Evolutionary conservation across 345 rosid species (phyloP).

Genomic region (Euphorbia peplus): DNA sequence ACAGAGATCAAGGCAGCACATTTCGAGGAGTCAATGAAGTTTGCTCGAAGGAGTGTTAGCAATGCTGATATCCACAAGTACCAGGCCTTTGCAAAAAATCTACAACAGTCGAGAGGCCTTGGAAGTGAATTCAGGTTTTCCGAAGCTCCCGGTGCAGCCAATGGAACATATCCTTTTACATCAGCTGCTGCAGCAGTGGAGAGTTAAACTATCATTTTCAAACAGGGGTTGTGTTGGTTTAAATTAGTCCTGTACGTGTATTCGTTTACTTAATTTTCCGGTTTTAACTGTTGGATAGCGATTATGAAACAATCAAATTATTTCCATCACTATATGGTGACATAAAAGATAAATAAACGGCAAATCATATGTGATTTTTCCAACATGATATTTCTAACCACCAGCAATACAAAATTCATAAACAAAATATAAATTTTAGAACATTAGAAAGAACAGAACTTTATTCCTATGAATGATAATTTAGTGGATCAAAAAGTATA

Average conservation of each 20-base stretch:
- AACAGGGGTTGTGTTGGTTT: background rate
- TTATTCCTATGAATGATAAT: too few relatives aligned
- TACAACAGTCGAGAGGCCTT: conserved; percentile 91
- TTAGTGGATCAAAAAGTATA: too few relatives aligned
- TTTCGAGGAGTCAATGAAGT: conserved; percentile 93
- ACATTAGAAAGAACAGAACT: too few relatives aligned
- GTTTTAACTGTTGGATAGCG: too few relatives aligned
- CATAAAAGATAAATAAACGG: too few relatives aligned
- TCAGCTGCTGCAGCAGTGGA: conserved; percentile 63
- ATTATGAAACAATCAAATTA: too few relatives aligned
- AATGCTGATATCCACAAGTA: conserved; percentile 92
- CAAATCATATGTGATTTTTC: too few relatives aligned
- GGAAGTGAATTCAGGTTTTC: conserved; percentile 80
- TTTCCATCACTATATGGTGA: too few relatives aligned
- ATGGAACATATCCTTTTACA: conserved; percentile 65
- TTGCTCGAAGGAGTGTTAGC: conserved; percentile 68
- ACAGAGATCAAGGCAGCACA: too few relatives aligned
- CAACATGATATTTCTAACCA: too few relatives aligned
- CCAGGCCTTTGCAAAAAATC: conserved; percentile 91
- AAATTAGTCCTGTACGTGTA: conserved; percentile 3
- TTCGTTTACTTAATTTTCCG: background rate
- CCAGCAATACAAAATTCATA: too few relatives aligned
- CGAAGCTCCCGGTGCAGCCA: conserved; percentile 36
- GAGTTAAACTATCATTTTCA: conserved; percentile 36
- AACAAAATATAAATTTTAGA: too few relatives aligned